These are phyloP conservation scores for Termitomyces sp. DNA, from an alignment of 768 basidiomycete species.

Conservation along the genomic window DNA sequence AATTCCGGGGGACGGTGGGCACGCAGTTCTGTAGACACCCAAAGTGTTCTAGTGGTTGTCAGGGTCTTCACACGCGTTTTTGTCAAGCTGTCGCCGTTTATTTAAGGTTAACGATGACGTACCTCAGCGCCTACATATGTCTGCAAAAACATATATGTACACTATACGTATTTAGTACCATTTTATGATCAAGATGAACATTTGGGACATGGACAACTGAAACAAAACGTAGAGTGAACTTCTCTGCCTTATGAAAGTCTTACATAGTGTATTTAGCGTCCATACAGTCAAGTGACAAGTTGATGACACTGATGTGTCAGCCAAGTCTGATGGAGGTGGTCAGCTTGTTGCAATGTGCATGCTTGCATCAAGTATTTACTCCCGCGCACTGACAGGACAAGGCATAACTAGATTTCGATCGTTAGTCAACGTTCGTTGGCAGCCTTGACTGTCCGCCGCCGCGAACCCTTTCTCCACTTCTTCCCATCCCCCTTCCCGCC, in stretches of 20 bases:
- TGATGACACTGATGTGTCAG: slow-evolving; percentile 1
- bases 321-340: slow-evolving; percentile 6
- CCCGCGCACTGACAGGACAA: not conserved
- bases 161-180: not conserved
- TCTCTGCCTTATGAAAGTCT: too few relatives aligned
- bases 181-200: too few relatives aligned
- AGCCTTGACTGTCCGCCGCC: not conserved
- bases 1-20: not conserved
- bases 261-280: too few relatives aligned
- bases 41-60: too few relatives aligned
- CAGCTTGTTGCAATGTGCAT: too few relatives aligned
- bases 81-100: too few relatives aligned
- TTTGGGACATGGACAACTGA: too few relatives aligned
- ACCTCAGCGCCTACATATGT: not conserved
- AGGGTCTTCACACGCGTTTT: too few relatives aligned
- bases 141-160: not conserved
- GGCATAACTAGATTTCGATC: not conserved
- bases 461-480: not conserved
- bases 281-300: too few relatives aligned
- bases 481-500: not conserved
- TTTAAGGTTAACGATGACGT: not conserved
- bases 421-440: not conserved
- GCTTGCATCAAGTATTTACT: not conserved
- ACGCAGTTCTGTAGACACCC: not conserved
- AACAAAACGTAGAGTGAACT: too few relatives aligned